These are phyloP conservation scores for Spizellomyces punctatus DNA, from an alignment of 192 early-diverging fungal genomes.

Conservation along the genomic window DNA sequence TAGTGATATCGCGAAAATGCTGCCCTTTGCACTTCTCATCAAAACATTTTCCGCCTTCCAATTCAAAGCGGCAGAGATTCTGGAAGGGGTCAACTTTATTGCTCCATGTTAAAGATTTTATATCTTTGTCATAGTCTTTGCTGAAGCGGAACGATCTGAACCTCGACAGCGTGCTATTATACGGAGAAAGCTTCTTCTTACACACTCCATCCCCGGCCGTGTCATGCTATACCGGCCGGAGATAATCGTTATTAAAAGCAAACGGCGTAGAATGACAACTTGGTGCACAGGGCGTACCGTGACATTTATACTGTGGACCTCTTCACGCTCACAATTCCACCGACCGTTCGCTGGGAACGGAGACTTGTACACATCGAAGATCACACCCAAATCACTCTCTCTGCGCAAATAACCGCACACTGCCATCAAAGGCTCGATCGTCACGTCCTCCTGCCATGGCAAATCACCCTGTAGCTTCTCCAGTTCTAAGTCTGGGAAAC, in stretches of 20 bases:
- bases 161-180: slow-evolving; percentile 16
- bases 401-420: no score
- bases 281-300: background rate
- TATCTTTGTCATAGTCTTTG: slow-evolving; percentile 6
- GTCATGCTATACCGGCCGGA: background rate
- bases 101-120: slow-evolving; percentile 21
- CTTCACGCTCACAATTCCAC: no score
- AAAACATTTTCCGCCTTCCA: slow-evolving; percentile 30
- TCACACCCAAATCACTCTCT: no score
- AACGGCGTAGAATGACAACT: background rate
- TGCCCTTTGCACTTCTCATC: slow-evolving; percentile 26
- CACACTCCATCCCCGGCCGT: background rate
- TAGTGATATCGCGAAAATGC: slow-evolving; percentile 18
- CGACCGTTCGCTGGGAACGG: no score
- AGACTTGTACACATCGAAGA: no score
- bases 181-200: slow-evolving; percentile 12
- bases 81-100: slow-evolving; percentile 27
- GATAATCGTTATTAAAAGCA: background rate
- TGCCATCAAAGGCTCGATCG: no score
- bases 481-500: no score
- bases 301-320: no score
- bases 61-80: slow-evolving; percentile 27
- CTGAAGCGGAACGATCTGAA: slow-evolving; percentile 29
- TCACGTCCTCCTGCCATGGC: no score
- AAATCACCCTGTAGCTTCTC: no score